Evolutionary conservation across 345 rosid genomes (phyloP), one percentile per base, ranked within the genome.

Genomic region (Gossypium arboreum): DNA sequence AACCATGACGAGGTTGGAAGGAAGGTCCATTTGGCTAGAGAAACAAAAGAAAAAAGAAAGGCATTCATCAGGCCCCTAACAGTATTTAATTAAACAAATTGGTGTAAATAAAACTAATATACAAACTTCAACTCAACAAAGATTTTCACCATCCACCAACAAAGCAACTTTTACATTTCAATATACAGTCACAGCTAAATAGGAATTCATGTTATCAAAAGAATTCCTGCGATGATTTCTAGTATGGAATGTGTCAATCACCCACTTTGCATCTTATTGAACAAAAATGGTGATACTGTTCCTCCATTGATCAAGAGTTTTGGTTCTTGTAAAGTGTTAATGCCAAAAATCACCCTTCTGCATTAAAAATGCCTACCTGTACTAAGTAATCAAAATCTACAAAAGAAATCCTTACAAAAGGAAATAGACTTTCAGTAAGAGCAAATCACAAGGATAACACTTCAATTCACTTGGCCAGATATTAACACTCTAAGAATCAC

Each of bases 1-100:
- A 84, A 78, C 88, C 91, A 83, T 85, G 79, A 72, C 79, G 88
- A 65, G 75, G 11, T 65, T 86, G 84, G 74, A 70, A 85, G 39
- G 90, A 83, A 80, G 88, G 87, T 60, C 94, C 93, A 75, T 90
- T 89, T 75, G 87, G 83, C 94, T 89, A 76, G 41, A 27, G 54
- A 50, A 68, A 54, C 41, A 34, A 34, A 34, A 34, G 41, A 34
- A 34, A 48, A 65, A 17, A 10, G 15, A 54, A 29, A 75, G 16
- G 52, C 12, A 63, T 44, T 9, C 5, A 70, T 58, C 44, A 77
- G 71, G 56, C 55, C 58, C 63, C 71, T 57, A 71, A 66, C 74
- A 67, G 25, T 68, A 81, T 50, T 52, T 65, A 44, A 63, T 52
- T n/a, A 12, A 74, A 16, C 18, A 66, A 74, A 63, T 12, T 22